A percentile compares a stretch with the other conserved stretches of the same genome.
Evolutionary conservation across 257 asterid species (phyloP).

Genomic region (Paraleonurus japonicus): DNA sequence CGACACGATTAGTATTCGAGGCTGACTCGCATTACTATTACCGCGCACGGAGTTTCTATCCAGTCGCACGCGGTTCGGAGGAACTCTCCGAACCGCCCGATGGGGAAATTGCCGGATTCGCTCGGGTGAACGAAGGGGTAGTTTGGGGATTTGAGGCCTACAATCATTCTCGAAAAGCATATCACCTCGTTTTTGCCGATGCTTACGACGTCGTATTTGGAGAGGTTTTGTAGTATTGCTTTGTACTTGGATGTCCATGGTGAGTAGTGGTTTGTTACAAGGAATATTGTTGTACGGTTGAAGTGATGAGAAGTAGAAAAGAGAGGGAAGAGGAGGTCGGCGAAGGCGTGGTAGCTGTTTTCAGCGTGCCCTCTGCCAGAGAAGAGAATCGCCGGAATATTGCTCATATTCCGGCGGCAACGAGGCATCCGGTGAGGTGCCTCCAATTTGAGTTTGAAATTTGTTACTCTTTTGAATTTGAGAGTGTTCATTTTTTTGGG

Average conservation of each 20-base stretch:
- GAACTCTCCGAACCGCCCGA: constrained; percentile 38
- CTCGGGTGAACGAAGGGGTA: constrained; percentile 37
- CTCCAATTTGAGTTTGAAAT: neutral
- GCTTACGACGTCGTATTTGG: constrained; percentile 39
- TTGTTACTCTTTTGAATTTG: neutral
- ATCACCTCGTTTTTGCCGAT: constrained; percentile 37
- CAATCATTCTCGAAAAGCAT: constrained; percentile 43
- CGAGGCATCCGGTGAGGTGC: constrained; percentile 23
- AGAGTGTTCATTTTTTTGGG: constrained; percentile 42
- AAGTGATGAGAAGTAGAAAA: constrained; percentile 44
- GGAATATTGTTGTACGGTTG: constrained; percentile 38
- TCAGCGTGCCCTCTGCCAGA: constrained; percentile 47
- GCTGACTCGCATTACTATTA: neutral
- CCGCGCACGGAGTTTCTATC: constrained; percentile 8
- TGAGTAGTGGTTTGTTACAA: constrained; percentile 25
- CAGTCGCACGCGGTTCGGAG: constrained; percentile 37
- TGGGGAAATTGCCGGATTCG: constrained; percentile 20
- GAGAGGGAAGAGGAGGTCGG: constrained; percentile 56
- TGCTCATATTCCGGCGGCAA: constrained; percentile 35
- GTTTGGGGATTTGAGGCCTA: constrained; percentile 46
- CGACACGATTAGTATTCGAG: constrained; percentile 49
- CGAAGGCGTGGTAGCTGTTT: constrained; percentile 58
- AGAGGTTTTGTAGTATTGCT: constrained; percentile 29
- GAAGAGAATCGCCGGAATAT: constrained; percentile 50
- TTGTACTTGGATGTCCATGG: constrained; percentile 40